Percentiles rank a stretch among this genome's conserved stretches.
phyloP scores from a whole-genome alignment of 139 green algal species.

The Tetradesmus obliquus region DNA sequence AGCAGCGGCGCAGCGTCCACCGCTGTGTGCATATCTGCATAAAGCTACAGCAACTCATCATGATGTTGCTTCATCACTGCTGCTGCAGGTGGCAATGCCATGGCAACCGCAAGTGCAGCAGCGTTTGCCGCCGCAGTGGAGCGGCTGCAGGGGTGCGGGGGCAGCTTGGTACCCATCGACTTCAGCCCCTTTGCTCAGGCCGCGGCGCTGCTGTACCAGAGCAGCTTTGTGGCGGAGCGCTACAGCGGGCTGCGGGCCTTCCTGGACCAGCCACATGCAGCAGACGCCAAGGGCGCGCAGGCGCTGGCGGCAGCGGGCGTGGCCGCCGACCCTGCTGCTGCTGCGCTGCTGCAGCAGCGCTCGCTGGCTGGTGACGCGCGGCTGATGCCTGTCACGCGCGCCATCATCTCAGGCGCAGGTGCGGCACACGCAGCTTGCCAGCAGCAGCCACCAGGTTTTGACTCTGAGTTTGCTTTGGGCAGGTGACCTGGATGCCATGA shows the following conservation, averaged over 20 bases:
- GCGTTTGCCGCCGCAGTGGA: conserved; percentile 60
- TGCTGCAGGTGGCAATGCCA: conserved; percentile 49
- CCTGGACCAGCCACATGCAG: conserved; percentile 57
- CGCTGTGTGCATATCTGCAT: not conserved
- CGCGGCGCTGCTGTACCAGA: conserved; percentile 79
- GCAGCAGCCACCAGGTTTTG: too few relatives aligned
- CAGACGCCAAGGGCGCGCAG: not conserved
- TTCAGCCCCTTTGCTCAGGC: conserved; percentile 73
- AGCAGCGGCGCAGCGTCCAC: too few relatives aligned
- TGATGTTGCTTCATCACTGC: conserved; percentile 9
- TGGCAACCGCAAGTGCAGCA: conserved; percentile 39
- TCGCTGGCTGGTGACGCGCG: conserved; percentile 62
- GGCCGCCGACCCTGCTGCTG: not conserved
- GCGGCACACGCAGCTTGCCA: not conserved
- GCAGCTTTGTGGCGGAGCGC: conserved; percentile 83
- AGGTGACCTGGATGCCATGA: too few relatives aligned
- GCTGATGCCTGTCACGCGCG: conserved; percentile 74
- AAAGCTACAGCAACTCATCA: not conserved
- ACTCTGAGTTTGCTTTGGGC: too few relatives aligned
- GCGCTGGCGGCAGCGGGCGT: not conserved
- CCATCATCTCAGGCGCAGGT: conserved; percentile 73
- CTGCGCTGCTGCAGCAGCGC: conserved; percentile 29
- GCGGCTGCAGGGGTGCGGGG: conserved; percentile 63
- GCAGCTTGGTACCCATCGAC: conserved; percentile 67
- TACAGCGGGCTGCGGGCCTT: conserved; percentile 80